A percentile compares a stretch with the other conserved stretches of the same genome.
Evolutionary conservation across 2,329 filamentous ascomycete species (phyloP).

Genomic region (Lecanicillium sp.): DNA sequence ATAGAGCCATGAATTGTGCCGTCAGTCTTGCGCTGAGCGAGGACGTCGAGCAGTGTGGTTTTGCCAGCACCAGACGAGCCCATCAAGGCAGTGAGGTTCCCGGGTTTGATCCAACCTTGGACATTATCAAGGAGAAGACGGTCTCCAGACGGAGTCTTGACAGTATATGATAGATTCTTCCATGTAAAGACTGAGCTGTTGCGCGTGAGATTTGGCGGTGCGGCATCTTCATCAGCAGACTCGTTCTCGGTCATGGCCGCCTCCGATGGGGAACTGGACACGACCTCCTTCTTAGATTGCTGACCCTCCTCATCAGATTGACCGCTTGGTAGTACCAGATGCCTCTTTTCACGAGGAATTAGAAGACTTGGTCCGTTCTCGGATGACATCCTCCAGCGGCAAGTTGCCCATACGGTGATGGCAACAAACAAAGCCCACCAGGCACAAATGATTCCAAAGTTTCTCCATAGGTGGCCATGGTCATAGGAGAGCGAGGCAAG

Average conservation of each 20-base stretch:
- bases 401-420: conserved; percentile 51
- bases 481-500: conserved; percentile 46
- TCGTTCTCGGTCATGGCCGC: conserved; percentile 26
- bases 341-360: conserved; percentile 52
- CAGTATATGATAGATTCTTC: conserved; percentile 64
- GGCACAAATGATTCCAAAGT: conserved; percentile 55
- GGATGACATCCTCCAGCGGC: conserved; percentile 44
- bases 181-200: conserved; percentile 68
- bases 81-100: conserved; percentile 73
- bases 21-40: conserved; percentile 73
- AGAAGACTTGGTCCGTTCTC: conserved; percentile 48
- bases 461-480: conserved; percentile 47
- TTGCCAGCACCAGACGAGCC: conserved; percentile 77
- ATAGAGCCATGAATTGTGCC: conserved; percentile 69
- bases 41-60: conserved; percentile 74
- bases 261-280: not conserved
- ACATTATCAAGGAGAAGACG: conserved; percentile 69
- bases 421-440: conserved; percentile 54
- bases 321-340: conserved; percentile 21
- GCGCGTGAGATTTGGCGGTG: conserved; percentile 36
- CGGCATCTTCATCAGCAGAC: conserved; percentile 9
- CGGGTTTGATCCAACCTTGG: conserved; percentile 77
- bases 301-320: conserved; percentile 43
- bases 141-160: conserved; percentile 53
- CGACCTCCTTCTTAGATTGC: conserved; percentile 14